Base-by-base conservation (phyloP, 106 monocot genomes). In the Apostasia shenzhenica region DNA sequence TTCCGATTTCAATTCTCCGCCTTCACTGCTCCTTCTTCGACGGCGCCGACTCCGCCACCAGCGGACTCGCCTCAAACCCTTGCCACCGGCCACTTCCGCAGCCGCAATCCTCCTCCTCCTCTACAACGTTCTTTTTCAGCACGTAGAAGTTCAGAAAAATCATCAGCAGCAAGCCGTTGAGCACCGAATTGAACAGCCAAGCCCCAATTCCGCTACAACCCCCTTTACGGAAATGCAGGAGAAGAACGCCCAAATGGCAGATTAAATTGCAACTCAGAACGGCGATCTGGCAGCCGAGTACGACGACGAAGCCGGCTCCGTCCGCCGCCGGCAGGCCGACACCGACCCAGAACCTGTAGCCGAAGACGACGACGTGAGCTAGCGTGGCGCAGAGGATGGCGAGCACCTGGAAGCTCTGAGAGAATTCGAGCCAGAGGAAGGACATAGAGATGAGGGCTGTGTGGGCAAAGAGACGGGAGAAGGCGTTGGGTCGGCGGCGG, bases 381-480 rank as follows among this genome's bases (percentile, higher is more conserved):
- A 90, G 72, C 39, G 91, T 85, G 72, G 87, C 70, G 41, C 81
- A 73, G 50, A 91, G 77, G 61, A 94, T 88, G 12, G 87, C 88
- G 11, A 79, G 64, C 6, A 94, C 88, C 79, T 94, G 94, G 72
- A 94, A 85, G 14, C 87, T 88, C 73, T 94, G 90, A 7, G 94
- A 94, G 87, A 94, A 94, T 66, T 94, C 94, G 42, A 94, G 90
- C 94, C 94, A 94, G 50, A 94, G 72, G 73, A 94, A 94, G 53
- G 88, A 81, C 85, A 85, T 94, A 70, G 80, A 82, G 49, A 94
- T 57, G 6, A 81, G 69, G 40, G 73, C 73, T 12, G 78, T 75
- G 71, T 85, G 82, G 79, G 58, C 70, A 71, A 85, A 65, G 60
- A 90, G 57, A 13, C 73, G 53, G 13, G 75, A 53, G 47, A 75